These are phyloP conservation scores for Incumbomyces delicatus DNA, from an alignment of 2,329 filamentous ascomycete genomes.

Conservation along the genomic window DNA sequence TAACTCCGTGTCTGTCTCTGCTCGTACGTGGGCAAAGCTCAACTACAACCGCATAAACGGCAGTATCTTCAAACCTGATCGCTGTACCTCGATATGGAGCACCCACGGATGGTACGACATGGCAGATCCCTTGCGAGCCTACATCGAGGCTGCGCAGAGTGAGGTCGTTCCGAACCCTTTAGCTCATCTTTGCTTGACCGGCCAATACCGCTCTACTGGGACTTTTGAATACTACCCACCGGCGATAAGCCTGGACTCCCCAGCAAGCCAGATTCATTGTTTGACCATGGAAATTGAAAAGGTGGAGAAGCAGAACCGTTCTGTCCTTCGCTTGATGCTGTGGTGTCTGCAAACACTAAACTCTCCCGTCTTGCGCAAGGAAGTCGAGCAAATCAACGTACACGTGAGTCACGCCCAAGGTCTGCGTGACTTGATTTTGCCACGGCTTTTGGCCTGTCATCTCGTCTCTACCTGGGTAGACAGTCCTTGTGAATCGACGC, in stretches of 20 bases:
- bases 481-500: not conserved
- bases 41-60: not conserved
- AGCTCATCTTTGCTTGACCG: not conserved
- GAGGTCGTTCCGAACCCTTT: not conserved
- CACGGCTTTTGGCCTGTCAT: not conserved
- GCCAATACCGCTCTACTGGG: not conserved
- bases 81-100: not conserved
- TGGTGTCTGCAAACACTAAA: not conserved
- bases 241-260: not conserved
- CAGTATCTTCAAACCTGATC: not conserved
- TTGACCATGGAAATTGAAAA: not conserved
- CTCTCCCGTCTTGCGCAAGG: not conserved
- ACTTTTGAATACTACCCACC: not conserved
- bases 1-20: not conserved
- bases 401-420: not conserved
- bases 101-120: not conserved
- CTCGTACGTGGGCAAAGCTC: not conserved
- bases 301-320: not conserved
- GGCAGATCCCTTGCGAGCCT: not conserved
- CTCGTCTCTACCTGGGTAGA: not conserved
- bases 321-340: not conserved
- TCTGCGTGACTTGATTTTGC: not conserved
- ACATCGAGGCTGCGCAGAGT: not conserved
- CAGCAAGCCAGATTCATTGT: not conserved
- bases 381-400: not conserved